phyloP scores from a whole-genome alignment of 1,284 basidiomycete genomes.

The Porogramme epimiltina region DNA sequence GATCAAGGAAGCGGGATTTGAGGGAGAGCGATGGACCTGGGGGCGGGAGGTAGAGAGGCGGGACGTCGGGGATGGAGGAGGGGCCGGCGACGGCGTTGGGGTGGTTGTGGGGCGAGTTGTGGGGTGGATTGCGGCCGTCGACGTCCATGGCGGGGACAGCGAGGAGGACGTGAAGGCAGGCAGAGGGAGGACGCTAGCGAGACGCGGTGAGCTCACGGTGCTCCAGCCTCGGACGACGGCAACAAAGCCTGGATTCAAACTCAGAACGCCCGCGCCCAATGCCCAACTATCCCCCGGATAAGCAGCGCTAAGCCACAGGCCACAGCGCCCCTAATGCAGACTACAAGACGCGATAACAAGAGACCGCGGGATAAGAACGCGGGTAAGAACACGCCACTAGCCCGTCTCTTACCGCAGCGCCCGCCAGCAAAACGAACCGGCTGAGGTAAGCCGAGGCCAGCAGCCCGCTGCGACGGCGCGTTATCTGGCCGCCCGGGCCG shows the following conservation, averaged over 20 bases:
- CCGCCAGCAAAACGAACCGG: no score
- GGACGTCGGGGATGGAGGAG: constrained; percentile 29
- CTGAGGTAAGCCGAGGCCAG: no score
- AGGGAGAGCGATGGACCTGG: constrained; percentile 29
- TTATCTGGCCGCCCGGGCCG: background rate
- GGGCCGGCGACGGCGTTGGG: constrained; percentile 38
- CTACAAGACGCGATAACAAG: no score
- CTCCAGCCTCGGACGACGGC: constrained; percentile 13
- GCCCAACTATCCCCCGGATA: background rate
- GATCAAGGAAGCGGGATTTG: constrained; percentile 5
- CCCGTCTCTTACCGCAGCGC: no score
- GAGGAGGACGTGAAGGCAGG: constrained; percentile 23
- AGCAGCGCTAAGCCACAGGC: background rate
- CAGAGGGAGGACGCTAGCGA: constrained; percentile 9
- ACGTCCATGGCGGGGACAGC: constrained; percentile 30
- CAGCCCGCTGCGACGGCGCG: background rate
- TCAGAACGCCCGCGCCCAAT: constrained; percentile 9
- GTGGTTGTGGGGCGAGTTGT: constrained; percentile 21
- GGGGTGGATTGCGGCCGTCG: constrained; percentile 26
- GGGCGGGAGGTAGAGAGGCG: constrained; percentile 34
- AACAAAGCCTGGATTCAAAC: constrained; percentile 18
- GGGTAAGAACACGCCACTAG: background rate
- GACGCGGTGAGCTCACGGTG: constrained; percentile 16
- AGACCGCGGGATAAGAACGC: background rate
- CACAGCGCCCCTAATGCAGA: no score